Conservation (phyloP, 2,329 filamentous ascomycete species). For the Trichophyton equinum region DNA sequence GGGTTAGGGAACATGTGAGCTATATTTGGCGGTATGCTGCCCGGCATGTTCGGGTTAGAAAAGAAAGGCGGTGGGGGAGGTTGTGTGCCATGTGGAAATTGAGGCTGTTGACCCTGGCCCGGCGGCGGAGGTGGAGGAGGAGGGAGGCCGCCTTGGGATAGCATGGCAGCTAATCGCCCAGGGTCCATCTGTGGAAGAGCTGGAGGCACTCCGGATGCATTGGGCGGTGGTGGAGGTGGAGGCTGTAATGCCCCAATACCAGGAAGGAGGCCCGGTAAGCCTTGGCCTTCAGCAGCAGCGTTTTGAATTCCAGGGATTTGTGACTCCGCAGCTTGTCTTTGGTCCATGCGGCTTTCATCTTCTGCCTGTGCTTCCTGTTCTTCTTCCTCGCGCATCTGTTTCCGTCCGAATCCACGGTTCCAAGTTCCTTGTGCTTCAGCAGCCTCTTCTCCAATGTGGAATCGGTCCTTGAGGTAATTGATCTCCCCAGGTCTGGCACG, state of each 20-base stretch:
- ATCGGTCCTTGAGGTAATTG: constrained; percentile 77
- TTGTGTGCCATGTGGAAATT: neutral
- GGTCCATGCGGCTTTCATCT: constrained; percentile 80
- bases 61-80: constrained; percentile 4
- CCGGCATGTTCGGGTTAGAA: constrained; percentile 8
- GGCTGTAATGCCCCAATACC: constrained; percentile 36
- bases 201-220: constrained; percentile 15
- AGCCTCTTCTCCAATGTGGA: constrained; percentile 87
- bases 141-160: constrained; percentile 31
- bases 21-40: constrained; percentile 15
- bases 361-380: constrained; percentile 90
- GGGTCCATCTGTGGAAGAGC: constrained; percentile 39
- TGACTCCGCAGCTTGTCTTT: constrained; percentile 59
- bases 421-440: constrained; percentile 93
- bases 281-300: constrained; percentile 46
- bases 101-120: constrained; percentile 17
- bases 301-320: constrained; percentile 39
- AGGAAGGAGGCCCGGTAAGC: constrained; percentile 30
- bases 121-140: constrained; percentile 13
- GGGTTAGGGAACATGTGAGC: constrained; percentile 6
- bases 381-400: constrained; percentile 78
- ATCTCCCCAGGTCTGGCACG: constrained; percentile 75
- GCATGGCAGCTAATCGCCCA: constrained; percentile 29
- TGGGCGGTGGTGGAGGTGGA: constrained; percentile 19
- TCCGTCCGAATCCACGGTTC: constrained; percentile 64